Evolutionary conservation across 208 protist species (phyloP).

Genomic region (Wallacemonas collosoma): DNA sequence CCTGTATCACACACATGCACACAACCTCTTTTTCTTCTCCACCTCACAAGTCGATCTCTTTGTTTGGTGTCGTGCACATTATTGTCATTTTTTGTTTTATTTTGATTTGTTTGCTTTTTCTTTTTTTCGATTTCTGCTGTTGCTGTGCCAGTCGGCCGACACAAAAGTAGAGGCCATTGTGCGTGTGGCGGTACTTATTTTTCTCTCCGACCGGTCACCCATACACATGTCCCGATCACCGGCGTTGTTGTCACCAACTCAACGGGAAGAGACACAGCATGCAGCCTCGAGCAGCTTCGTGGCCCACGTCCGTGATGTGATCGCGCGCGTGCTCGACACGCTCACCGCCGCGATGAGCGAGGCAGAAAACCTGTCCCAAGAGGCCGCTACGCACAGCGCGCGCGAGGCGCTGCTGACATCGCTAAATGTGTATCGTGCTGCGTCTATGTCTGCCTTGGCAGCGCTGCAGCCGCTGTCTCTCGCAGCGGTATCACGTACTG

Average conservation of each 20-base stretch:
- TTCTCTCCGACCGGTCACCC: too few relatives aligned
- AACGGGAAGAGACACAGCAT: background rate
- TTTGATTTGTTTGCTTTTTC: slow-evolving; percentile 15
- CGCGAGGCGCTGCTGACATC: background rate
- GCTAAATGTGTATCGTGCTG: background rate
- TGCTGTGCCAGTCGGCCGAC: background rate
- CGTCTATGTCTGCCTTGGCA: slow-evolving; percentile 7
- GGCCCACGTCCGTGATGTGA: background rate
- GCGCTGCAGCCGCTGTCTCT: background rate
- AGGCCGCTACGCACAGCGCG: background rate
- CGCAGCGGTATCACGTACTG: background rate
- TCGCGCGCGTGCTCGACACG: background rate
- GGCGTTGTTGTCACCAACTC: background rate
- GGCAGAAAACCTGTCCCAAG: background rate
- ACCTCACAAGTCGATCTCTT: too few relatives aligned
- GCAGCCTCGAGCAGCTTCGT: background rate
- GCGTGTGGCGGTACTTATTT: too few relatives aligned
- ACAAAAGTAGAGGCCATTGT: too few relatives aligned
- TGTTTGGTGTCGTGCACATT: too few relatives aligned
- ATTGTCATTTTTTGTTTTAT: slow-evolving; percentile 8
- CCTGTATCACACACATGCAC: too few relatives aligned
- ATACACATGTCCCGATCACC: background rate
- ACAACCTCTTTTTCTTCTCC: too few relatives aligned
- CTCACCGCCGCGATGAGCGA: background rate
- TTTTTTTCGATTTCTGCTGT: background rate